Base-by-base conservation (phyloP, 345 rosid genomes). In the Gossypium sturtianum region DNA sequence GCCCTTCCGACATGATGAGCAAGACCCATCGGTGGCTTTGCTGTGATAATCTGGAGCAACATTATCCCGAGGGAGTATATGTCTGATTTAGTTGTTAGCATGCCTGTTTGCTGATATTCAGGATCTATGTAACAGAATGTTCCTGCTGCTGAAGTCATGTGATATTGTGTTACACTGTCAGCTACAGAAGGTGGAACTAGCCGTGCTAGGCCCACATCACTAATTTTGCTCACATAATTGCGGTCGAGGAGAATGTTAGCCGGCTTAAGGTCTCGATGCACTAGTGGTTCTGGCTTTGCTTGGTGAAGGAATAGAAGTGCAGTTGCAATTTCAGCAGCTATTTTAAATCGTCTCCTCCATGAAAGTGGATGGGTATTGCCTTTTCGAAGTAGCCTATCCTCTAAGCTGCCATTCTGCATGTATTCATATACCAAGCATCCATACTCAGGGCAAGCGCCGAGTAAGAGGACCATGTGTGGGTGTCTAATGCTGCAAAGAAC, bases 81-180 rank as follows among this genome's bases (percentile, higher is more conserved):
- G 57, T 91, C 98, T 3, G 98, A 94, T 80, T 86, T 90, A 16
- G 94, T 89, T 22, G 96, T 91, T 56, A 94, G 77, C 89, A 65
- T 89, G 2, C 98, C 98, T 2, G 98, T 84, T 76, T 91, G 96
- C 66, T 94, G 98, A 73, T 94, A 94, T 78, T 91, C 98, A 0
- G 98, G 98, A 75, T 94, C 97, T 44, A 91, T 91, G 78, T 94
- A 94, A 84, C 96, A 91, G 73, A 94, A 89, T 9, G 98, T 91
- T 51, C 98, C 98, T 7, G 97, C 97, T 41, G 98, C 98, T 19
- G 93, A 85, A 74, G 97, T 94, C 91, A 94, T 79, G 88, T 89
- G 89, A 82, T 86, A 94, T 48, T 91, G 97, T 3, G 98, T 94
- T 60, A 94, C 97, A 51, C 76, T 83, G 74, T 94, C 80, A 9